These are phyloP conservation scores for Claviceps pazoutovae DNA, from an alignment of 2,329 filamentous ascomycete species.

Conservation along the genomic window DNA sequence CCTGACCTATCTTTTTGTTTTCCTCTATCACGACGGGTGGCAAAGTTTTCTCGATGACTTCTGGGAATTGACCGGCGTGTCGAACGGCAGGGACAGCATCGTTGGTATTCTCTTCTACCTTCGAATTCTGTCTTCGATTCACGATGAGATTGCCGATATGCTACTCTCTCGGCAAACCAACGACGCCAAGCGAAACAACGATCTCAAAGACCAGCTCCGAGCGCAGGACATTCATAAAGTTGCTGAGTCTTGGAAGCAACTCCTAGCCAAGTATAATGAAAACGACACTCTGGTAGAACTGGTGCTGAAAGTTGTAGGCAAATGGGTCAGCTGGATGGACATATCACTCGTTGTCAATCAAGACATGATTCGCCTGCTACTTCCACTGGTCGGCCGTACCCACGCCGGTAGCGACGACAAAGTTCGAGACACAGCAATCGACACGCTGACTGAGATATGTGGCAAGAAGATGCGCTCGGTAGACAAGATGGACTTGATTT, in stretches of 20 bases:
- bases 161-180: constrained; percentile 63
- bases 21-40: constrained; percentile 78
- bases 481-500: constrained; percentile 90
- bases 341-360: constrained; percentile 88
- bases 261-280: constrained; percentile 63
- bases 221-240: constrained; percentile 80
- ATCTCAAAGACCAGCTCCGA: constrained; percentile 82
- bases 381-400: constrained; percentile 73
- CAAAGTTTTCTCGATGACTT: constrained; percentile 85
- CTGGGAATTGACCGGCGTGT: constrained; percentile 54
- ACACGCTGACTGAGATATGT: constrained; percentile 90
- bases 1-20: constrained; percentile 82
- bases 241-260: constrained; percentile 79
- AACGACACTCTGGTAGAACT: constrained; percentile 68
- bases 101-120: constrained; percentile 75
- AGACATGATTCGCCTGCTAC: constrained; percentile 69
- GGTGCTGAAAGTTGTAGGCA: constrained; percentile 80
- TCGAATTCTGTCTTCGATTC: constrained; percentile 74
- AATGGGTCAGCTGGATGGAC: constrained; percentile 98
- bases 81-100: constrained; percentile 54
- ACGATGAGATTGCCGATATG: constrained; percentile 94
- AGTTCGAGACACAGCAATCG: constrained; percentile 80
- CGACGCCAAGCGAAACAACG: constrained; percentile 73
- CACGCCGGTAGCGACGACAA: constrained; percentile 54
- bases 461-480: constrained; percentile 93